Base-by-base conservation (phyloP, 345 rosid genomes). In the Bretschneidera sinensis region DNA sequence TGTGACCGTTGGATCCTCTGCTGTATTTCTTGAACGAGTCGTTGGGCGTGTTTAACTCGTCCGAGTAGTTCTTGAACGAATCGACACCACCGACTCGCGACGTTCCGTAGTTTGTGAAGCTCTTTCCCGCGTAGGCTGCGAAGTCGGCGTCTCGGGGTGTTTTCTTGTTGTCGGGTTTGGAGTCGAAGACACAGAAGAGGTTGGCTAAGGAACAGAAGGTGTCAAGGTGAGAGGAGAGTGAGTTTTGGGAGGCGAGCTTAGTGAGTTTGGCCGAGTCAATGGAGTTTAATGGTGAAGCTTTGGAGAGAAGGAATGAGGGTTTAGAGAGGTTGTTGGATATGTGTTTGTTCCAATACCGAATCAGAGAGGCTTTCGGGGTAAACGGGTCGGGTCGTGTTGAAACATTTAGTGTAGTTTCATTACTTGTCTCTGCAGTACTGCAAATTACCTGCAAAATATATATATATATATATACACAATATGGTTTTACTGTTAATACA, bases 271-370 rank as follows among this genome's bases (percentile, higher is more conserved):
- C 84, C 13, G 69, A 62, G 21, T 83, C 78, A 5, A 85, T 62
- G 35, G 83, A 74, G 3, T 61, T 73, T 34, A 90, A 13, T 0
- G 95, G 99, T 0, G 99, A 94, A 0, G 84, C 89, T 57, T 88
- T 94, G 16, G 95, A 86, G 75, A 86, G 68, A 54, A 94, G 75
- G 64, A 90, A 86, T 9, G 61, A 22, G 4, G 96, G 81, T 48
- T 74, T 77, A 0, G 85, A 77, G 16, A 74, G 62, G 43, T 54
- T 21, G 70, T 21, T 63, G 22, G 64, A 68, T 72, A 94, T 77
- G 45, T 75, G 92, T 35, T 71, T 71, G 80, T 81, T 83, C 97
- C 97, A 94, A 78, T 94, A 88, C 11, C 99, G 97, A 47, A 84
- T 39, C 65, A 85, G 62, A 31, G 85, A 77, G 0, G 99, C 95